Base-by-base conservation (phyloP, 1,139 yeast genomes). In the Torulaspora pretoriensis region DNA sequence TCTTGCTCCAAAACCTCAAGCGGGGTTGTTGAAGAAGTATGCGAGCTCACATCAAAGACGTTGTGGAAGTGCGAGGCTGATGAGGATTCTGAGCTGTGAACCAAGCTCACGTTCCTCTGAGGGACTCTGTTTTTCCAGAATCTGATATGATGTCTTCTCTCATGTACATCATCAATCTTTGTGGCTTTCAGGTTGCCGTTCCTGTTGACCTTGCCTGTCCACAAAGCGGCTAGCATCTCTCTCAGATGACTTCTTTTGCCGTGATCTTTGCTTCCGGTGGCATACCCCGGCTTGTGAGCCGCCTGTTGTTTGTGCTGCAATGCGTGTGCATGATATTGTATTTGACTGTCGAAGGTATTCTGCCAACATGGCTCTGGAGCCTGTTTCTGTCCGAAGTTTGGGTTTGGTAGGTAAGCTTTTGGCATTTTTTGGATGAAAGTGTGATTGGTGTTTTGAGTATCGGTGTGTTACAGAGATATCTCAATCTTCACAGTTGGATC, bases 321-420 rank as follows among this genome's bases (percentile, higher is more conserved):
- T 12, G 13, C 16, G 19, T 9, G 13, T 17, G 17, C 16, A 4
- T 17, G 6, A 29, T 2, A 10, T 7, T 17, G 10, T 3, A 13
- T 13, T 9, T 10, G 28, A 8, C 12, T 26, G 28, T 26, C 28
- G 4, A 17, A 17, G 19, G 19, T 17, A 17, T 17, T 13, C 8
- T 13, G 32, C 5, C 9, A 9, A 5, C 13, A 10, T 7, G 32
- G 14, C 9, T 28, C 17, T 12, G 17, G 14, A 12, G 2, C 31
- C 16, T 29, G 32, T 17, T 17, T 29, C 10, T 12, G 14, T 14
- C 14, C 22, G 12, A 35, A 35, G n/a, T 35, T 16, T 14, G 38
- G 38, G 23, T 35, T 35, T 22, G 24, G 29, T 24, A 24, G 14
- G 12, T 35, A 35, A 9, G 23, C 30, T 35, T 35, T 35, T 13